Evolutionary conservation across 495 filamentous ascomycete species (phyloP).

Genomic region (Chaetomium tenue): DNA sequence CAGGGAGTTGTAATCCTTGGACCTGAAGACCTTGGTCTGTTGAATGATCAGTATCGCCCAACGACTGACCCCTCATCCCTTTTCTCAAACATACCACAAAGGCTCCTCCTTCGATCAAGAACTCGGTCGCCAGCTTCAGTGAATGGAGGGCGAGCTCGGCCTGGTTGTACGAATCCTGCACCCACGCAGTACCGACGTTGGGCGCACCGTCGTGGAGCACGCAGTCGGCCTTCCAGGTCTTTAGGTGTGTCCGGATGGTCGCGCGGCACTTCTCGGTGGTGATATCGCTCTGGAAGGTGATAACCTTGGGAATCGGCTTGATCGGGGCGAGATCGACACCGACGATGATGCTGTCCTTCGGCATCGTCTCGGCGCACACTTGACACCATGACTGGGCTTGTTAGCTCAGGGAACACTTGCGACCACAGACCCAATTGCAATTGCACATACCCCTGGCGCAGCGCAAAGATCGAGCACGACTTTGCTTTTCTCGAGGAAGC

Average conservation of each 20-base stretch:
- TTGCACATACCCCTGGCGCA: constrained; percentile 75
- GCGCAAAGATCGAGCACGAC: constrained; percentile 96
- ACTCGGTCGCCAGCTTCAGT: constrained; percentile 91
- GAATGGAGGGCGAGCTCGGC: constrained; percentile 91
- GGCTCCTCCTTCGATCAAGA: constrained; percentile 81
- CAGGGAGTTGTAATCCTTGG: constrained; percentile 94
- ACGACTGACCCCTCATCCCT: not conserved
- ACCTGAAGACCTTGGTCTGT: constrained; percentile 91
- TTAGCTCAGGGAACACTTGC: constrained; percentile 24
- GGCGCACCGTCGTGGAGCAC: constrained; percentile 98
- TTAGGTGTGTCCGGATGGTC: constrained; percentile 86
- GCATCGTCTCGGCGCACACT: constrained; percentile 95
- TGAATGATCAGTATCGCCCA: not conserved
- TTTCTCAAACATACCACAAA: constrained; percentile 58
- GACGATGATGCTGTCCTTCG: constrained; percentile 81
- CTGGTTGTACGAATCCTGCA: constrained; percentile 97
- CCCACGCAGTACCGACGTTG: constrained; percentile 97
- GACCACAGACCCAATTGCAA: not conserved
- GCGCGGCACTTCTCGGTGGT: constrained; percentile 94
- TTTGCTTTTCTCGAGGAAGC: constrained; percentile 93
- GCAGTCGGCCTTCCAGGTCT: constrained; percentile 95
- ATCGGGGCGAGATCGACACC: constrained; percentile 95
- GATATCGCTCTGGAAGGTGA: constrained; percentile 96
- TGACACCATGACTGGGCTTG: constrained; percentile 84
- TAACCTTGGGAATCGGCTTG: constrained; percentile 88